phyloP scores from a whole-genome alignment of 2,329 filamentous ascomycete species.

The Colletotrichum orbiculare region DNA sequence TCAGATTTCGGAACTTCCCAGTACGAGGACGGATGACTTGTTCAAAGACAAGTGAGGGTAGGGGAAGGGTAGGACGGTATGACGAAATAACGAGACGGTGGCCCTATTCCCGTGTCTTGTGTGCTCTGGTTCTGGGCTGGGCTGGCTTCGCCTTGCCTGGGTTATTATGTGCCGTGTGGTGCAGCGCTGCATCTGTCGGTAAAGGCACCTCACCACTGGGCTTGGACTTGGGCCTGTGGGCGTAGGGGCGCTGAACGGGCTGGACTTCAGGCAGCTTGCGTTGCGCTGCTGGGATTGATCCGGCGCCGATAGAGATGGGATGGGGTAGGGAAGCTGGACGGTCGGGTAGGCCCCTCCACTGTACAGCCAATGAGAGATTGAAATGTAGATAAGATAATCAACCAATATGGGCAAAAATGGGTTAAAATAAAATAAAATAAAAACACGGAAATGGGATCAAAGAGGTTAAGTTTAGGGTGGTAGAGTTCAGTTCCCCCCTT shows the following conservation, averaged over 20 bases:
- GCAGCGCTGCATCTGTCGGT: no score
- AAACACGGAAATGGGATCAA: not conserved
- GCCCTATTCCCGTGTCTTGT: conserved; percentile 7
- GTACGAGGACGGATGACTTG: no score
- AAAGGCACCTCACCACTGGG: no score
- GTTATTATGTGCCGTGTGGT: no score
- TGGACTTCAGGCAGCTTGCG: no score
- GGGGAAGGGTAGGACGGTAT: conserved; percentile 5
- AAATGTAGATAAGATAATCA: not conserved
- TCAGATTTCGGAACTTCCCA: not conserved
- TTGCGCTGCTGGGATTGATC: conserved; percentile 2
- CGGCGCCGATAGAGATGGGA: not conserved
- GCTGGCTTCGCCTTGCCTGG: not conserved
- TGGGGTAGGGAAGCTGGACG: no score
- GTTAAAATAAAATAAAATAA: not conserved
- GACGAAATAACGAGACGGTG: conserved; percentile 24
- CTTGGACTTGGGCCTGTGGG: no score
- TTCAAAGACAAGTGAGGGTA: no score
- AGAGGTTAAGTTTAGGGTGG: conserved; percentile 12
- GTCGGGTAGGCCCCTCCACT: no score
- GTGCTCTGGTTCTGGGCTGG: conserved; percentile 3
- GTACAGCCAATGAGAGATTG: not conserved
- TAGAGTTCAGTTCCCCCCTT: conserved; percentile 7
- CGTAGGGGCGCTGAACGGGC: no score
- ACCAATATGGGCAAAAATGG: not conserved